Evolutionary conservation across 2,329 filamentous ascomycete species (phyloP), one percentile per base, ranked within the genome.

Genomic region (Penicillium sp.): DNA sequence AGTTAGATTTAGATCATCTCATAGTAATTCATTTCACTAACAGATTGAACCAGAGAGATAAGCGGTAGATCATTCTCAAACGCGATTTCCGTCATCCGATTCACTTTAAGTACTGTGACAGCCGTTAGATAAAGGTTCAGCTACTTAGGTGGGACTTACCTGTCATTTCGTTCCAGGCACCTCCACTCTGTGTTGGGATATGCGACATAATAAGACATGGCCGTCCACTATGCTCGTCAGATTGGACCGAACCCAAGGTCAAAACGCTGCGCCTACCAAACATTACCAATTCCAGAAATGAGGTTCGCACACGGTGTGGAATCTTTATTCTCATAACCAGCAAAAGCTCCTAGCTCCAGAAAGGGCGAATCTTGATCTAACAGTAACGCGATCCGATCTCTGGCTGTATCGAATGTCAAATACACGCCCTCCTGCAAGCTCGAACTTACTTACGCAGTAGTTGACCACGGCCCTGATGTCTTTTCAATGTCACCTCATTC

Each of bases 121-220:
- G 11, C 8, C 31, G 14, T 23, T n/a, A 11, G 4, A 21, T 31
- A 9, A 7, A 42, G 21, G n/a, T 9, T 21, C n/a, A 1, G 26
- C 13, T 1, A 4, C 2, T 39, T 0, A 14, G 48, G 2, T 39
- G 7, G 1, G 8, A 10, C 42, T 23, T 51, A 67, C 64, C 75
- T 48, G 73, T 75, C 61, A 74, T 71, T 44, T 78, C 75, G 59
- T 79, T 79, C 77, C 77, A 78, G 0, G 77, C 75, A 0, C 77
- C 77, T 35, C 77, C 77, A 46, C 73, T 77, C 43, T 75, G 70
- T 2, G 77, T 75, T 2, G 77, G 76, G 13, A 78, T 77, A 58
- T 78, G 75, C 1, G 75, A 75, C 58, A 78, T 70, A 8, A 78
- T 62, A 43, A 78, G 57, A 53, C 74, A 77, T 29, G 67, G 63